A percentile compares a stretch with the other conserved stretches of the same genome.
These are phyloP conservation scores for Actinomucor elegans DNA, from an alignment of 371 early-diverging fungal species.

Conservation along the genomic window DNA sequence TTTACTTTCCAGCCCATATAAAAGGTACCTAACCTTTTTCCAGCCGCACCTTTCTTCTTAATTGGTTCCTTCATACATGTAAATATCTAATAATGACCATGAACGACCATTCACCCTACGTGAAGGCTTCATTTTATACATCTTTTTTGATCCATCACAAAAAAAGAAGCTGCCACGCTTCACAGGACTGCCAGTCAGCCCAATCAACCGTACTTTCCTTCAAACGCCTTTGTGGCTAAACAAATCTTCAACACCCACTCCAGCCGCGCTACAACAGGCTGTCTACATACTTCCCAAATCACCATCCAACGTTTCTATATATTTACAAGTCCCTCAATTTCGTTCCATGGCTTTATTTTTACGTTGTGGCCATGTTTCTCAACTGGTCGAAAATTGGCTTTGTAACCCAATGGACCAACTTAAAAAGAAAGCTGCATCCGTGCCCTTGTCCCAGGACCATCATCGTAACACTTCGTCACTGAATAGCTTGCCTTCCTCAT, in stretches of 20 bases:
- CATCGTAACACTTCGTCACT: neutral
- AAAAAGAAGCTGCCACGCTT: neutral
- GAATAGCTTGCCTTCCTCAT: neutral
- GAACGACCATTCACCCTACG: neutral
- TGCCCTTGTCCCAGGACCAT: neutral
- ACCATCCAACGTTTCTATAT: conserved; percentile 7
- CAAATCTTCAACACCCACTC: neutral
- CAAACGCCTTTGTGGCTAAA: conserved; percentile 9
- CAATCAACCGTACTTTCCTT: neutral
- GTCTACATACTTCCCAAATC: conserved; percentile 10
- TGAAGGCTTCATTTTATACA: conserved; percentile 3
- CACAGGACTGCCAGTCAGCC: neutral
- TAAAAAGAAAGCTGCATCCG: neutral
- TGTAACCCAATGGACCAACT: conserved; percentile 17
- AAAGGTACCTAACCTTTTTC: no score
- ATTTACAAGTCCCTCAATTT: conserved; percentile 7
- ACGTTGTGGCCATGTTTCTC: conserved; percentile 13
- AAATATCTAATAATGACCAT: neutral
- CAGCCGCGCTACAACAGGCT: neutral
- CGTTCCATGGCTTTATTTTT: conserved; percentile 6
- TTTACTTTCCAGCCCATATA: no score
- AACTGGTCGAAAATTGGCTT: conserved; percentile 13
- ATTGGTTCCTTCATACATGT: no score
- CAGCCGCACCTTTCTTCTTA: no score
- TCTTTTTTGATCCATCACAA: conserved; percentile 1